Evolutionary conservation across 2,329 filamentous ascomycete genomes (phyloP).

Genomic region (Didymella pomorum): DNA sequence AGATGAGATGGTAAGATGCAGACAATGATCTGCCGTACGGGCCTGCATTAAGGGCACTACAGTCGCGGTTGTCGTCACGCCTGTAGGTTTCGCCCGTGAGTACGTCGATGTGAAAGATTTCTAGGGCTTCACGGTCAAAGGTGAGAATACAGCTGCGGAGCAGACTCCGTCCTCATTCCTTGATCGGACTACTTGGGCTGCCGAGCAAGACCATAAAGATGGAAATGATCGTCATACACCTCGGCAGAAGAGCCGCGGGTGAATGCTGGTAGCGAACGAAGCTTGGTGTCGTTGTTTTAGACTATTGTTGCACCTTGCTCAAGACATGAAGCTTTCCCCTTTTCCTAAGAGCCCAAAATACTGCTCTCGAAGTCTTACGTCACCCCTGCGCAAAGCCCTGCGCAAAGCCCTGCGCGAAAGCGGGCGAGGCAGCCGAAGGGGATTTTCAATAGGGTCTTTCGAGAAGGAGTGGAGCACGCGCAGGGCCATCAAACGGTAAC

Average conservation of each 20-base stretch:
- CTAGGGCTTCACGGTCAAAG: too few species aligned
- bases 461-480: constrained; percentile 18
- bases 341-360: background rate
- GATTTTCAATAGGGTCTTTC: constrained; percentile 1
- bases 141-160: background rate
- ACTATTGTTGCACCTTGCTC: background rate
- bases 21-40: background rate
- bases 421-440: background rate
- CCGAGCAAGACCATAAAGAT: background rate
- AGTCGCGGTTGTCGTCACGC: background rate
- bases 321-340: background rate
- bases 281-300: background rate
- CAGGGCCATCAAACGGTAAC: background rate
- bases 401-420: background rate
- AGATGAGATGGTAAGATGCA: background rate
- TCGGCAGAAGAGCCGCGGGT: background rate
- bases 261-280: background rate
- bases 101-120: background rate
- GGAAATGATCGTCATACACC: background rate
- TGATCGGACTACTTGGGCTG: background rate
- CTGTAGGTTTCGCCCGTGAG: background rate
- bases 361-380: background rate
- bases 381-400: background rate
- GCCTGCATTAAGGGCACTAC: background rate
- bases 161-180: background rate